These are phyloP conservation scores for Penicillium sp. DNA, from an alignment of 2,329 filamentous ascomycete species.

Conservation along the genomic window DNA sequence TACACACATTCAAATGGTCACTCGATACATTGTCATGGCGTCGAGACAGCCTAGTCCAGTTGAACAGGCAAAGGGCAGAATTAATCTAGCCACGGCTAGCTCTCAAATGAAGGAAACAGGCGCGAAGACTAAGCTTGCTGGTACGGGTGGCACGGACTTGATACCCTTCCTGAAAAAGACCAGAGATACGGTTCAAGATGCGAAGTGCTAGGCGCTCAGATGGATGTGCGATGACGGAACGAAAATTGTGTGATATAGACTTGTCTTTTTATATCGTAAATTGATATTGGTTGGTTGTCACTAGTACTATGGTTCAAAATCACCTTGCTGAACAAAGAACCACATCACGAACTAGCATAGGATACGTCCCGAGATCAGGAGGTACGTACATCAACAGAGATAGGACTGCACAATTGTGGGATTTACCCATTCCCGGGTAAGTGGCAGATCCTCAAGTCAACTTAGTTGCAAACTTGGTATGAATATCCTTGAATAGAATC, in stretches of 20 bases:
- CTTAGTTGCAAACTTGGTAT: neutral
- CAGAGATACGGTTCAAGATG: constrained; percentile 50
- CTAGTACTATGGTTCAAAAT: neutral
- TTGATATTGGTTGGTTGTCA: neutral
- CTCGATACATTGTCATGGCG: constrained; percentile 53
- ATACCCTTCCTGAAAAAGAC: constrained; percentile 55
- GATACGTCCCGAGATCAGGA: neutral
- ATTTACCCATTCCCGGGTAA: neutral
- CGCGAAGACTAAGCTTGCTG: constrained; percentile 41
- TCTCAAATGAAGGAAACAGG: constrained; percentile 34
- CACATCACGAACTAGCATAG: neutral
- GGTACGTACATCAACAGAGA: neutral
- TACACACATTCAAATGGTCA: constrained; percentile 53
- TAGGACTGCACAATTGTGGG: neutral
- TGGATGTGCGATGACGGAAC: neutral
- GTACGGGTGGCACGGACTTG: constrained; percentile 53
- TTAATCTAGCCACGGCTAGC: constrained; percentile 49
- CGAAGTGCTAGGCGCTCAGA: constrained; percentile 30
- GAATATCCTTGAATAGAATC: neutral
- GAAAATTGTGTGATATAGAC: neutral
- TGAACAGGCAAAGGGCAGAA: constrained; percentile 16
- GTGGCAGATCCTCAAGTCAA: neutral
- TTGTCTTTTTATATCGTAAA: neutral
- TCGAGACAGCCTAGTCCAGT: constrained; percentile 19
- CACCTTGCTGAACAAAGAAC: neutral